Conservation (phyloP, 2,329 filamentous ascomycete species). For the Dothidotthia symphoricarpi region DNA sequence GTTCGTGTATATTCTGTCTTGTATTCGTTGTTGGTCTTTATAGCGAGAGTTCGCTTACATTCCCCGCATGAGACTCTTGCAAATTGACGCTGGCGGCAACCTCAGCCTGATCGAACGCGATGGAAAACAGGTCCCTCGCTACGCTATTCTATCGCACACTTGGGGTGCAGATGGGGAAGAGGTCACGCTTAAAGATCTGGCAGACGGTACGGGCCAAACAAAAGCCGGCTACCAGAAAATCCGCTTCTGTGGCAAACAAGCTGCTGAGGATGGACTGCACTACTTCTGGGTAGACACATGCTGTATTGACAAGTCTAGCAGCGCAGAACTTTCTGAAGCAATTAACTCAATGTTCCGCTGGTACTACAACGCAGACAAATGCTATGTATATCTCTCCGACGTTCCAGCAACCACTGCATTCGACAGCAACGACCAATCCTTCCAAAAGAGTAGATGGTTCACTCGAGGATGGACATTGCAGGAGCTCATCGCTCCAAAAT, state of each 20-base stretch:
- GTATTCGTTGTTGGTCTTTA: no score
- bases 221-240: constrained; percentile 12
- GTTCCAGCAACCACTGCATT: constrained; percentile 1
- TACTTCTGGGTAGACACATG: no score
- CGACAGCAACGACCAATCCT: no score
- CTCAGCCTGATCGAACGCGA: constrained; percentile 7
- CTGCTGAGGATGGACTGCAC: constrained; percentile 6
- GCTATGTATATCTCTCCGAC: constrained; percentile 20
- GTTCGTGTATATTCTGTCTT: no score
- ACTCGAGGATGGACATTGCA: constrained; percentile 20
- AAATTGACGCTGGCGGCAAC: constrained; percentile 5
- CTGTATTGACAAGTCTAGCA: no score
- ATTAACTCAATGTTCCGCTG: constrained; percentile 23
- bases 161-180: constrained; percentile 11
- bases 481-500: constrained; percentile 14
- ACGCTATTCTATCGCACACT: constrained; percentile 20
- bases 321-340: no score
- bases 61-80: constrained; percentile 18
- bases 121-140: constrained; percentile 2
- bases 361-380: constrained; percentile 12
- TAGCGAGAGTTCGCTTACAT: no score
- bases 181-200: constrained; percentile 10
- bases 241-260: constrained; percentile 14
- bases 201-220: neutral
- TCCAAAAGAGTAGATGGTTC: constrained; percentile 17